phyloP scores from a whole-genome alignment of 805 yeast genomes.

The Torulaspora indica region DNA sequence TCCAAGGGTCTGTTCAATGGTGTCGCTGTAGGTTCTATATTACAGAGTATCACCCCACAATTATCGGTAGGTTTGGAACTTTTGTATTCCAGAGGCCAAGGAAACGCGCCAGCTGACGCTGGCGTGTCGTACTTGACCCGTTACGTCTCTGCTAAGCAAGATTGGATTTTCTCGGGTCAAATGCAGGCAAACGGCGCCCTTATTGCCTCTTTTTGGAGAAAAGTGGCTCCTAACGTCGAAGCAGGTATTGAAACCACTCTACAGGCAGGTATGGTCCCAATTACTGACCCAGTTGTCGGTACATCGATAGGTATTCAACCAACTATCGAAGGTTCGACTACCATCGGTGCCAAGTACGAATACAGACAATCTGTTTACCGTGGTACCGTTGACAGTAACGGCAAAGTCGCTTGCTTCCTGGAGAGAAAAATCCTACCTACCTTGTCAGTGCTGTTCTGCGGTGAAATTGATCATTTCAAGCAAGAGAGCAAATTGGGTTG shows the following conservation, averaged over 20 bases:
- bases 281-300: constrained; percentile 69
- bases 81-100: constrained; percentile 69
- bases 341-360: constrained; percentile 95
- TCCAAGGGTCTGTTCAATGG: constrained; percentile 69
- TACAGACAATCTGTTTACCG: constrained; percentile 94
- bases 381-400: constrained; percentile 87
- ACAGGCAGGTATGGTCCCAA: constrained; percentile 70
- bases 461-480: constrained; percentile 87
- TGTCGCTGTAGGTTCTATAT: constrained; percentile 83
- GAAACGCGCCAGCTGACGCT: constrained; percentile 80
- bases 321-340: constrained; percentile 83
- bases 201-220: constrained; percentile 89
- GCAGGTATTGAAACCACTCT: constrained; percentile 88
- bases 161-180: constrained; percentile 94
- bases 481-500: constrained; percentile 79
- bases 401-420: constrained; percentile 84
- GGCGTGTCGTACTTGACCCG: constrained; percentile 87
- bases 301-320: constrained; percentile 79
- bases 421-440: constrained; percentile 94
- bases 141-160: constrained; percentile 61
- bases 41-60: constrained; percentile 82
- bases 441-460: constrained; percentile 78
- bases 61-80: constrained; percentile 90
- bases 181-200: constrained; percentile 88
- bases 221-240: constrained; percentile 86